phyloP scores from a whole-genome alignment of 305 asterid genomes.

The Fraxinus angustifolia region DNA sequence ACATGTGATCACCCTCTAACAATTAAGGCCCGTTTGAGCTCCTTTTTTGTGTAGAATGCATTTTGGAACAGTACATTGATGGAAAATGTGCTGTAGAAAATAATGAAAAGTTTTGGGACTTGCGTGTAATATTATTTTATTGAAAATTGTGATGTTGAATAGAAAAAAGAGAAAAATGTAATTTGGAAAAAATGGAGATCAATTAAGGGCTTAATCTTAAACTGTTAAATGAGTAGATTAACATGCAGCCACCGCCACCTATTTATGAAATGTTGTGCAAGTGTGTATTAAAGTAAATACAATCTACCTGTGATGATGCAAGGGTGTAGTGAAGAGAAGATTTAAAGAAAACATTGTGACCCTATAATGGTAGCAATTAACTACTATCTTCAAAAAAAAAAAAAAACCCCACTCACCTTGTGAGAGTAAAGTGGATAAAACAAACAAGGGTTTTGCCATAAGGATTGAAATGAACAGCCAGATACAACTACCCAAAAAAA shows the following conservation, averaged over 20 bases:
- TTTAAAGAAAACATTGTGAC: neutral
- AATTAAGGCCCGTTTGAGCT: too few species aligned
- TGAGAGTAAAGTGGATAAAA: neutral
- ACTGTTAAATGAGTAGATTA: neutral
- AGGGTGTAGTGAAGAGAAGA: neutral
- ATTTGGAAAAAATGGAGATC: too few species aligned
- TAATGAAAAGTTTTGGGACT: too few species aligned
- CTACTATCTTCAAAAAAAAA: neutral
- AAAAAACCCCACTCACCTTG: neutral
- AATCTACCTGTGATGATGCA: neutral
- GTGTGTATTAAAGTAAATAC: neutral
- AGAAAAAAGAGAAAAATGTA: too few species aligned
- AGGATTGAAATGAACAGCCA: neutral
- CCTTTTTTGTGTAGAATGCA: too few species aligned
- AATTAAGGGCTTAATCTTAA: neutral
- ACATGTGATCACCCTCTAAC: neutral
- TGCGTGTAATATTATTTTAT: too few species aligned
- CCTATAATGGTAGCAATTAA: neutral
- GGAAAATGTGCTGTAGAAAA: too few species aligned
- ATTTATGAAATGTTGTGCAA: neutral
- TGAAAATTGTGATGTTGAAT: too few species aligned
- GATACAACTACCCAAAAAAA: neutral
- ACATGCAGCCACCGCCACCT: neutral
- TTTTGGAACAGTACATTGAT: too few species aligned
- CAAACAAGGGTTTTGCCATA: neutral